Base-by-base conservation (phyloP, 768 basidiomycete genomes). In the Cystobasidium tubakii region DNA sequence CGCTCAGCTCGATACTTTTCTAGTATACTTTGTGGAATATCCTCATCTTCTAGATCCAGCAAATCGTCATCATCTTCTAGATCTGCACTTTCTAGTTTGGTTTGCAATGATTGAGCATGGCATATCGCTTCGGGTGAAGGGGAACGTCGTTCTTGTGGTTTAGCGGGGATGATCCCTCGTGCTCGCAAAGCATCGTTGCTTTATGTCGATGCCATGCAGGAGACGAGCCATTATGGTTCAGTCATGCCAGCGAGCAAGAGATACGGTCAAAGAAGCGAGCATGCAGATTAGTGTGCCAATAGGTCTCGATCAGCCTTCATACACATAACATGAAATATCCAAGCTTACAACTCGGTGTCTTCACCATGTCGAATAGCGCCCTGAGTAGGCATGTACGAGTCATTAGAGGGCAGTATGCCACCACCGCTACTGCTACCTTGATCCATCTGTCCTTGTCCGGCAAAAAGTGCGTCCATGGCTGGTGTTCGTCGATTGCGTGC, bases 1-100 rank as follows among this genome's bases (percentile, higher is more conserved):
- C 88, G 85, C 79, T 88, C 86, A 75, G 85, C 83, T 25, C 88
- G 84, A 78, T 88, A 88, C 63, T 85, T 82, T 73, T 87, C 87
- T 77, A 91, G 87, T 69, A 88, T 75, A 23, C 69, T 70, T 1
- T 74, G 74, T 1, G 76, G 60, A 0, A 76, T 29, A 1, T 64
- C 57, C 4, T 60, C 57, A 25, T 80, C 79, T 66, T 80, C 78
- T 33, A 73, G 62, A 23, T 44, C 46, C n/a, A 74, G 55, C 9
- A 78, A 34, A 34, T 75, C 75, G 55, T 77, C 77, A 60, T 79
- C 79, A 44, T 77, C 78, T 21, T 54, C 27, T 34, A 39, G 25
- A 60, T 78, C 77, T 55, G 50, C 57, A 33, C 70, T 64, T 29
- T 78, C 76, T 42, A 75, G 63, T 27, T 75, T 15, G 55, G 73